Conservation (phyloP, 371 early-diverging fungal species). For the Actinomucor elegans region DNA sequence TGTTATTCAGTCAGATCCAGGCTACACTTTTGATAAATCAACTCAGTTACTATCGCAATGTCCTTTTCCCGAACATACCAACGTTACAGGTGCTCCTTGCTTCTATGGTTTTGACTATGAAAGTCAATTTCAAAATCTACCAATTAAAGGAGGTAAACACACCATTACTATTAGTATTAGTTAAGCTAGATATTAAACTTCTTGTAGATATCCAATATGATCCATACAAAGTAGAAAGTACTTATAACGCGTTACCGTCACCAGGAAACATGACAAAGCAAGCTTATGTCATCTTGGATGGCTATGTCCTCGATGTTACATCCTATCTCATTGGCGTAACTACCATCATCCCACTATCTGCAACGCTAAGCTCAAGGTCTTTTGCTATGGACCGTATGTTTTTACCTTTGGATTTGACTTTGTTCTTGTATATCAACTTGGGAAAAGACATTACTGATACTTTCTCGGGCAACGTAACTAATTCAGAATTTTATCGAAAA, state of each 20-base stretch:
- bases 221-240: slow-evolving; percentile 10
- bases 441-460: slow-evolving; percentile 45
- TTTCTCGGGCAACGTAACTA: slow-evolving; percentile 33
- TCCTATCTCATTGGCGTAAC: slow-evolving; percentile 37
- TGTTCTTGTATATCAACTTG: slow-evolving; percentile 37
- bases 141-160: slow-evolving; percentile 33
- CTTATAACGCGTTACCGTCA: slow-evolving; percentile 28
- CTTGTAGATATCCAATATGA: slow-evolving; percentile 38
- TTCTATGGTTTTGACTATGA: slow-evolving; percentile 19
- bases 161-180: no score
- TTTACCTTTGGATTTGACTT: slow-evolving; percentile 39
- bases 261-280: slow-evolving; percentile 21
- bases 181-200: no score
- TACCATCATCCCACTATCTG: slow-evolving; percentile 31
- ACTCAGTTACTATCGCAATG: slow-evolving; percentile 21
- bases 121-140: slow-evolving; percentile 2
- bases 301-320: slow-evolving; percentile 43
- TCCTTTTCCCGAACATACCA: slow-evolving; percentile 35
- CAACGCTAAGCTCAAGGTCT: slow-evolving; percentile 35
- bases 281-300: slow-evolving; percentile 41
- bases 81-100: slow-evolving; percentile 40
- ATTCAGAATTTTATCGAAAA: slow-evolving; percentile 21
- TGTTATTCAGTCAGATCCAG: slow-evolving; percentile 32
- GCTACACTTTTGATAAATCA: slow-evolving; percentile 20
- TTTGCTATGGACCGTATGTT: slow-evolving; percentile 46